Base-by-base conservation (phyloP, 805 yeast genomes). In the Millerozyma miso region DNA sequence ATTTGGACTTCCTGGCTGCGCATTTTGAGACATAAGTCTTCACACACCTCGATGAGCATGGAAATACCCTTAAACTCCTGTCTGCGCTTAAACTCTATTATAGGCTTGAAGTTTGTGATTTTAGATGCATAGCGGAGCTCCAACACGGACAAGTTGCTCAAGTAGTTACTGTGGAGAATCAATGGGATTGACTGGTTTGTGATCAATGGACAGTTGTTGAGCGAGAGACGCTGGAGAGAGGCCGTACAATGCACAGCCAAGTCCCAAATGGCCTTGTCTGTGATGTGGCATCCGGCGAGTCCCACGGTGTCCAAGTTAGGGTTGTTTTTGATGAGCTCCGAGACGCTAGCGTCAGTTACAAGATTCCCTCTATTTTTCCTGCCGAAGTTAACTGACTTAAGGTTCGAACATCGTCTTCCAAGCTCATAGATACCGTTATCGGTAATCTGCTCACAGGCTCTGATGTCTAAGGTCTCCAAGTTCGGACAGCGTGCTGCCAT, bases 211-310 rank as follows among this genome's bases (percentile, higher is more conserved):
- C 97, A 89, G 53, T 81, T 80, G 60, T 89, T 89, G 40, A 89
- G 59, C 5, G 95, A 84, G 16, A 89, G 65, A 40, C 96, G 69
- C 51, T 79, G 80, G 3, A 90, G 54, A 4, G 65, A 53, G 1
- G 58, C 53, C 17, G 81, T 80, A 43, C 69, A 59, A 40, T 69
- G 59, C 14, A 75, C 60, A 0, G 89, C 88, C 29, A 90, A 63
- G 53, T 85, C 90, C 95, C 96, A 88, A 13, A 90, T 67, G 3
- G 86, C 73, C 35, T 79, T 72, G 64, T 90, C 96, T 5, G 86
- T 79, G 15, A 90, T 75, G 35, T 77, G 71, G 60, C 96, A 88
- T 4, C 98, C 98, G 0, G 97, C 96, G 16, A 88, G 66, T 0
- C 97, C 97, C 35, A 90, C 67, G 0, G 97, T 88, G 36, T 73